Conservation (phyloP, 768 basidiomycete genomes). For the Astraeus odoratus region DNA sequence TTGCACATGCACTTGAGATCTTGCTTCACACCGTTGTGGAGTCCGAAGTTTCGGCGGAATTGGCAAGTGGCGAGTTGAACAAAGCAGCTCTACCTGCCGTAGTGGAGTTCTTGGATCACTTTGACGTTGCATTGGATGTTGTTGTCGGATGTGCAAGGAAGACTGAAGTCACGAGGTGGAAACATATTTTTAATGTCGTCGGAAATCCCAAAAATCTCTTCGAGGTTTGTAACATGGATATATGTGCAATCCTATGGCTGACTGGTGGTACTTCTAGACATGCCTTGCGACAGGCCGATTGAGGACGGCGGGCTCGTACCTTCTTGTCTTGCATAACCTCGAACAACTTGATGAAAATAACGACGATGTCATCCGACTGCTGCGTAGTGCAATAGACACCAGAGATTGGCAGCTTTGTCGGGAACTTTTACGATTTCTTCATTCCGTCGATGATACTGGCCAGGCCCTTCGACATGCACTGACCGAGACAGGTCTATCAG, state of each 20-base stretch:
- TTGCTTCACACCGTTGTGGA: slow-evolving; percentile 91
- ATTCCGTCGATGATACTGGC: slow-evolving; percentile 87
- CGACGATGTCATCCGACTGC: slow-evolving; percentile 73
- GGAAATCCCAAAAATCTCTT: slow-evolving; percentile 88
- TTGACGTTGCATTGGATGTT: slow-evolving; percentile 85
- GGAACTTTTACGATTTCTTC: slow-evolving; percentile 87
- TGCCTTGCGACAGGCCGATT: slow-evolving; percentile 68
- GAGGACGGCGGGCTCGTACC: slow-evolving; percentile 87
- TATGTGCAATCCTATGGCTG: not conserved
- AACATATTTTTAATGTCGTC: slow-evolving; percentile 79
- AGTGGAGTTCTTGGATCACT: slow-evolving; percentile 91
- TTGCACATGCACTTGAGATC: slow-evolving; percentile 90
- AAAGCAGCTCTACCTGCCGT: slow-evolving; percentile 49
- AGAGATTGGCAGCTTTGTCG: slow-evolving; percentile 89
- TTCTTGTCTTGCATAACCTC: slow-evolving; percentile 88
- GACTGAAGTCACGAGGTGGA: slow-evolving; percentile 91
- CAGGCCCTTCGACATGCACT: slow-evolving; percentile 58
- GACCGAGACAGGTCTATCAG: slow-evolving; percentile 38
- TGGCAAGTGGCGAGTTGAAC: slow-evolving; percentile 19
- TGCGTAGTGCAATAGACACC: slow-evolving; percentile 66
- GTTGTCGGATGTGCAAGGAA: slow-evolving; percentile 95
- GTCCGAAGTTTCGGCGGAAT: slow-evolving; percentile 50
- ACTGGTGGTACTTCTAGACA: slow-evolving; percentile 39
- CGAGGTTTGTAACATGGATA: slow-evolving; percentile 52
- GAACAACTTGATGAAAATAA: slow-evolving; percentile 79